Percentiles rank a stretch among this genome's conserved stretches.
Evolutionary conservation across 2,329 filamentous ascomycete species (phyloP).

Genomic region (Cladobotryum mycophilum): DNA sequence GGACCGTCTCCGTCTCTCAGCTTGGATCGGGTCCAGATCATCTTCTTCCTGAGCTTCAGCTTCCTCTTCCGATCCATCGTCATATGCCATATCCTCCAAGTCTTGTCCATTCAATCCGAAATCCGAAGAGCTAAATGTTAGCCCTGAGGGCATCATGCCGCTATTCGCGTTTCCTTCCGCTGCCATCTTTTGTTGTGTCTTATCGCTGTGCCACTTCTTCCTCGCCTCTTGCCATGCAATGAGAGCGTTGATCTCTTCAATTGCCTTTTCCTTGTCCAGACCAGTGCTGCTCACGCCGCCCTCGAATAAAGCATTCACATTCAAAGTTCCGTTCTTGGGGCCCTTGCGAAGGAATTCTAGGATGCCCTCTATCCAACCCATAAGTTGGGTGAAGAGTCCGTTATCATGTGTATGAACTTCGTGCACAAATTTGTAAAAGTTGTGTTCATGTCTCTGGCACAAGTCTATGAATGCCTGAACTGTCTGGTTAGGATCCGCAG

Average conservation of each 20-base stretch:
- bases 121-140: conserved; percentile 69
- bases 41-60: conserved; percentile 74
- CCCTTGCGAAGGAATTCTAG: conserved; percentile 87
- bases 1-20: conserved; percentile 71
- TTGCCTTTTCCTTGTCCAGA: conserved; percentile 66
- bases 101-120: conserved; percentile 88
- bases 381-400: conserved; percentile 89
- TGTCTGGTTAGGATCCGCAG: conserved; percentile 94
- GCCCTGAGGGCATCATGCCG: conserved; percentile 46
- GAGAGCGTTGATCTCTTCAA: conserved; percentile 74
- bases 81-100: conserved; percentile 77
- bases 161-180: conserved; percentile 56
- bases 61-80: conserved; percentile 61
- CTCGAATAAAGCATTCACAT: conserved; percentile 90
- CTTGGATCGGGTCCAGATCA: conserved; percentile 78
- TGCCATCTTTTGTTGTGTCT: conserved; percentile 98
- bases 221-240: conserved; percentile 92
- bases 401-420: conserved; percentile 97
- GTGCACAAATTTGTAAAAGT: conserved; percentile 98
- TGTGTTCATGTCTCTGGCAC: conserved; percentile 88
- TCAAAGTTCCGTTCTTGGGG: conserved; percentile 75
- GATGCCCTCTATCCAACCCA: conserved; percentile 96
- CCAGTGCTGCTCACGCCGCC: conserved; percentile 62
- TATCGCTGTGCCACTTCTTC: conserved; percentile 97
- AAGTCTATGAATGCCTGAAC: conserved; percentile 97